Conservation (phyloP, 2,329 filamentous ascomycete species). For the Trichoderma sp. region DNA sequence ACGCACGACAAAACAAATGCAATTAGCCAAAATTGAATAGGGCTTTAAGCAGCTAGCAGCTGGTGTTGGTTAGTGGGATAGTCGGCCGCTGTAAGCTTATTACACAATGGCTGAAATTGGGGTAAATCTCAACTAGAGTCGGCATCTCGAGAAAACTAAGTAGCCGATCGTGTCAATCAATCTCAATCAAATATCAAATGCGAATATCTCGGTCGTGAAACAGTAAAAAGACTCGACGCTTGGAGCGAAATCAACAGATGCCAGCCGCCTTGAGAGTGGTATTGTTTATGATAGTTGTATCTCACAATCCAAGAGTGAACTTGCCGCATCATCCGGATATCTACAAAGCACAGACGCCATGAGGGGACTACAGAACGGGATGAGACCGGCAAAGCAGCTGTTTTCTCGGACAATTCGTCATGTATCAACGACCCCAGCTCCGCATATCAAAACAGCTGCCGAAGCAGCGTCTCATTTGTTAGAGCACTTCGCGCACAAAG, state of each 20-base stretch:
- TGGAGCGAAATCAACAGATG: neutral
- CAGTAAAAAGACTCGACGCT: too few species aligned
- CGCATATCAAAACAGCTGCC: constrained; percentile 23
- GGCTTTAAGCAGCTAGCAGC: neutral
- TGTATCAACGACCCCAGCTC: constrained; percentile 15
- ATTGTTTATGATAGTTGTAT: neutral
- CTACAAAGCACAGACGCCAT: neutral
- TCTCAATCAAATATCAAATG: neutral
- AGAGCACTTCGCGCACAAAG: constrained; percentile 30
- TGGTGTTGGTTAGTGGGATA: neutral
- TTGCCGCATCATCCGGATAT: neutral
- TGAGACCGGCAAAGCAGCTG: neutral
- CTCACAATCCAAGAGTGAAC: neutral
- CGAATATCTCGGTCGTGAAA: fast-evolving
- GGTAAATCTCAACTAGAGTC: neutral
- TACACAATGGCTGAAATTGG: neutral
- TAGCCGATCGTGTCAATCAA: neutral
- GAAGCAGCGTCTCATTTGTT: constrained; percentile 35
- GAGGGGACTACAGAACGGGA: neutral
- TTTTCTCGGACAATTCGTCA: neutral
- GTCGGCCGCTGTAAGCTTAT: neutral
- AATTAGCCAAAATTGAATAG: constrained; percentile 7
- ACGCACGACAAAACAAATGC: neutral
- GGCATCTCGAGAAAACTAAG: neutral
- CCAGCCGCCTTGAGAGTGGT: too few species aligned